A percentile compares a stretch with the other conserved stretches of the same genome.
These are phyloP conservation scores for Globisporangium echinulatum DNA, from an alignment of 352 stramenopile species.

Conservation along the genomic window DNA sequence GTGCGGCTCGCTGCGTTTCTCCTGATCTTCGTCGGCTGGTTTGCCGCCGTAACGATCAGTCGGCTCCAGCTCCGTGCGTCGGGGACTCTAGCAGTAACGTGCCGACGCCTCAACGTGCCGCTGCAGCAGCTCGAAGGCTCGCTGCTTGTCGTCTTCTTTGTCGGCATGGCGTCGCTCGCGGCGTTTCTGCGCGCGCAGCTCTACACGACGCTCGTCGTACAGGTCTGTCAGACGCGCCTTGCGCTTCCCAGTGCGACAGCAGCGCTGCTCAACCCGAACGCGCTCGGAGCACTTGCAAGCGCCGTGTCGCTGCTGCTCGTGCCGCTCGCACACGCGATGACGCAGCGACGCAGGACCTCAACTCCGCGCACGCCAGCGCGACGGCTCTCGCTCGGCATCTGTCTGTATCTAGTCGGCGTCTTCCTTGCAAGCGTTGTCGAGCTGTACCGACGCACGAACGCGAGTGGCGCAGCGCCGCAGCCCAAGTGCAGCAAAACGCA, in stretches of 20 bases:
- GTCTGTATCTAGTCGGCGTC: conserved; percentile 51
- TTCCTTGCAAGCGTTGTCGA: conserved; percentile 75
- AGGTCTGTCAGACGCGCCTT: conserved; percentile 52
- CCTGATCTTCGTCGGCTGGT: conserved; percentile 42
- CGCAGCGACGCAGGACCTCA: neutral
- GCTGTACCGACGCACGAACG: conserved; percentile 57
- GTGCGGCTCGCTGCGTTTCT: conserved; percentile 36
- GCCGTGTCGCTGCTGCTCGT: conserved; percentile 15
- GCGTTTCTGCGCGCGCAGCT: conserved; percentile 66
- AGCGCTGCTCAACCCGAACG: conserved; percentile 33
- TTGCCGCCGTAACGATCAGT: conserved; percentile 29
- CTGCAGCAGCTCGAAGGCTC: conserved; percentile 16
- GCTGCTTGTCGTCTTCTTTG: conserved; percentile 28
- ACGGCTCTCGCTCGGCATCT: conserved; percentile 43
- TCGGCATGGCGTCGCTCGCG: conserved; percentile 37
- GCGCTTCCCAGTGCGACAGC: conserved; percentile 20
- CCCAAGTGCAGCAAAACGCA: conserved; percentile 24
- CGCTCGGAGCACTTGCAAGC: conserved; percentile 16
- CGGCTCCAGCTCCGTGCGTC: conserved; percentile 34
- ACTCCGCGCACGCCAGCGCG: conserved; percentile 16
- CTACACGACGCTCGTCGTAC: conserved; percentile 58
- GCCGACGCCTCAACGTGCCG: conserved; percentile 29
- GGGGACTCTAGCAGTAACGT: conserved; percentile 27
- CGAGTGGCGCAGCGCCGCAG: conserved; percentile 10
- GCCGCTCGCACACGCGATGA: conserved; percentile 10